Conservation (phyloP, 805 yeast genomes). For the Candida silvicultrix region DNA sequence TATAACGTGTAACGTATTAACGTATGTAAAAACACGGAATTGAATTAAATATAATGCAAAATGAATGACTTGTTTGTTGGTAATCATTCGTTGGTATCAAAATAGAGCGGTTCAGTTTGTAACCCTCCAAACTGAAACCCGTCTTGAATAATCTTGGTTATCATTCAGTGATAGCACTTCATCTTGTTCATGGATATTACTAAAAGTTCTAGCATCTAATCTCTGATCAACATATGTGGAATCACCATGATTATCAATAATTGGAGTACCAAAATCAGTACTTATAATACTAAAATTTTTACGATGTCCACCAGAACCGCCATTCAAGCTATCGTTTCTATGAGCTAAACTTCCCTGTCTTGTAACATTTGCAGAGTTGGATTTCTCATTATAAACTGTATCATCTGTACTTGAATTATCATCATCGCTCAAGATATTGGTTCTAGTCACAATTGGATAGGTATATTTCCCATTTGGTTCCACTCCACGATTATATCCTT, state of each 20-base stretch:
- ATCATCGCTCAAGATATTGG: slow-evolving; percentile 3
- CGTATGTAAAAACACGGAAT: too few relatives aligned
- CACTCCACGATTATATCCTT: not conserved
- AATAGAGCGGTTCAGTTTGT: slow-evolving; percentile 21
- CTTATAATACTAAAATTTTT: slow-evolving; percentile 2
- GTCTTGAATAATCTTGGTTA: slow-evolving; percentile 41
- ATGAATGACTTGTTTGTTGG: too few relatives aligned
- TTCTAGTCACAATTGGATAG: not conserved
- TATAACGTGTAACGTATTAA: too few relatives aligned
- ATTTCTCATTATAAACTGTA: slow-evolving; percentile 4
- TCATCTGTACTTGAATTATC: slow-evolving; percentile 8
- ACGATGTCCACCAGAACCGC: not conserved
- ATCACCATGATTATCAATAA: slow-evolving; percentile 17
- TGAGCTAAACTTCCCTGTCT: not conserved
- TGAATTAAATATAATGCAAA: too few relatives aligned
- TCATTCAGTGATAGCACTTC: slow-evolving; percentile 34
- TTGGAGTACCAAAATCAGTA: slow-evolving; percentile 14
- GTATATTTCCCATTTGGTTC: not conserved
- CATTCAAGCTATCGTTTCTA: not conserved
- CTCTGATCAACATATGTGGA: slow-evolving; percentile 33
- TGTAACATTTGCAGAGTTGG: not conserved
- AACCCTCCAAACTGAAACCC: slow-evolving; percentile 32
- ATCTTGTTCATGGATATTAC: slow-evolving; percentile 19
- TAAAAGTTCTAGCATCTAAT: slow-evolving; percentile 26
- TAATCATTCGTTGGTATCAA: too few relatives aligned